These are phyloP conservation scores for Rutstroemia sp. DNA, from an alignment of 2,329 filamentous ascomycete species.

Conservation along the genomic window DNA sequence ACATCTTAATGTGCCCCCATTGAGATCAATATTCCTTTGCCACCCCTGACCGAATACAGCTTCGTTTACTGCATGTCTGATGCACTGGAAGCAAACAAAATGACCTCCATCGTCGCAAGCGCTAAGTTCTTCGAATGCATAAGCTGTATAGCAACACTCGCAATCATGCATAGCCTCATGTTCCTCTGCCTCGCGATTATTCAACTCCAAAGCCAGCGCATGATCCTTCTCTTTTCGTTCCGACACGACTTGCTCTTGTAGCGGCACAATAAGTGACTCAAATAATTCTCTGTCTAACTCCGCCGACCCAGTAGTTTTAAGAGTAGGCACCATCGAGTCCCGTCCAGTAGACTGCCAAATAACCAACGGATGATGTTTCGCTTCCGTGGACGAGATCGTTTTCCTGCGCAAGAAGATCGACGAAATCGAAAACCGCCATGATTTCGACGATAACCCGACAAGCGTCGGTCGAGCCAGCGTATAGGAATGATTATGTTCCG, in stretches of 20 bases:
- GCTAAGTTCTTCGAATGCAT: constrained; percentile 66
- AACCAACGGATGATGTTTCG: constrained; percentile 55
- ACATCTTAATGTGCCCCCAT: constrained; percentile 70
- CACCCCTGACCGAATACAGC: constrained; percentile 91
- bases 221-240: constrained; percentile 45
- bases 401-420: constrained; percentile 63
- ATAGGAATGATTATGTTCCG: constrained; percentile 75
- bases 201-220: constrained; percentile 44
- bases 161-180: constrained; percentile 58
- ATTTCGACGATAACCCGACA: constrained; percentile 60
- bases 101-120: constrained; percentile 60
- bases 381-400: constrained; percentile 43
- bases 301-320: constrained; percentile 58
- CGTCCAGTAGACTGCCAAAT: constrained; percentile 51
- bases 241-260: constrained; percentile 38
- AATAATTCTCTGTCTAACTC: constrained; percentile 59
- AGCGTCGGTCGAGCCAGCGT: constrained; percentile 63
- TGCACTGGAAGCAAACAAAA: constrained; percentile 74
- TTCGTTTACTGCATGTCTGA: constrained; percentile 74
- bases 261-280: constrained; percentile 46
- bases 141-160: constrained; percentile 68
- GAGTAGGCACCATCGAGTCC: constrained; percentile 49
- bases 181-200: constrained; percentile 52
- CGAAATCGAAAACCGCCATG: constrained; percentile 70
- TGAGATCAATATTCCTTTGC: constrained; percentile 68